Conservation (phyloP, 2,329 filamentous ascomycete species). For the Arthrobotrys musiformis region DNA sequence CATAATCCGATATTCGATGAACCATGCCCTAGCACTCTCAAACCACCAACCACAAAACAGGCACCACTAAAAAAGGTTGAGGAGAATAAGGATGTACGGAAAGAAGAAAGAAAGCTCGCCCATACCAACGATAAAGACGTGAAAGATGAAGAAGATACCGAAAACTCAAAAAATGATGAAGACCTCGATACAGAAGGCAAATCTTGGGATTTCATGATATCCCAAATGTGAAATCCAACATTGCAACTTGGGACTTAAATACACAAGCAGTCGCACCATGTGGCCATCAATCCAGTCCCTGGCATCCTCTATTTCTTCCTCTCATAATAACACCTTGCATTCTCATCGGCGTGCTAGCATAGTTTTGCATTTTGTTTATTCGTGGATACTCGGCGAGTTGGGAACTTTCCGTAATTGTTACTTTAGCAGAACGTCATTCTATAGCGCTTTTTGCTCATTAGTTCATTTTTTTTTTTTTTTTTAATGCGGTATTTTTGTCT, state of each 20-base stretch:
- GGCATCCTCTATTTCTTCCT: too few species aligned
- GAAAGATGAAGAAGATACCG: background rate
- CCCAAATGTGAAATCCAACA: slow-evolving; percentile 36
- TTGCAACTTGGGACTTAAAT: background rate
- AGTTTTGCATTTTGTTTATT: too few species aligned
- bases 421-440: too few species aligned
- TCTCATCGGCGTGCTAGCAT: too few species aligned
- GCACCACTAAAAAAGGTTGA: background rate
- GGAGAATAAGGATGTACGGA: background rate
- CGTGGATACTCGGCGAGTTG: too few species aligned
- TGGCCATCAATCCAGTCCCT: background rate
- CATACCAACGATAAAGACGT: background rate
- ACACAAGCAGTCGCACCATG: background rate
- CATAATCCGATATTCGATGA: slow-evolving; percentile 6
- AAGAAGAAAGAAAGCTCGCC: background rate
- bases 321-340: too few species aligned
- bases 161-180: slow-evolving; percentile 14
- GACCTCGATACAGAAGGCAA: slow-evolving; percentile 42
- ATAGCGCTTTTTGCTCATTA: too few species aligned
- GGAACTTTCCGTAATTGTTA: too few species aligned
- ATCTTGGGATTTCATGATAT: slow-evolving; percentile 55
- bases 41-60: background rate
- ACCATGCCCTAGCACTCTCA: background rate
- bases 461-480: background rate
- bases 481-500: background rate